Evolutionary conservation across 2,329 filamentous ascomycete species (phyloP), one percentile per base, ranked within the genome.

Genomic region (Cordyceps farinosa): DNA sequence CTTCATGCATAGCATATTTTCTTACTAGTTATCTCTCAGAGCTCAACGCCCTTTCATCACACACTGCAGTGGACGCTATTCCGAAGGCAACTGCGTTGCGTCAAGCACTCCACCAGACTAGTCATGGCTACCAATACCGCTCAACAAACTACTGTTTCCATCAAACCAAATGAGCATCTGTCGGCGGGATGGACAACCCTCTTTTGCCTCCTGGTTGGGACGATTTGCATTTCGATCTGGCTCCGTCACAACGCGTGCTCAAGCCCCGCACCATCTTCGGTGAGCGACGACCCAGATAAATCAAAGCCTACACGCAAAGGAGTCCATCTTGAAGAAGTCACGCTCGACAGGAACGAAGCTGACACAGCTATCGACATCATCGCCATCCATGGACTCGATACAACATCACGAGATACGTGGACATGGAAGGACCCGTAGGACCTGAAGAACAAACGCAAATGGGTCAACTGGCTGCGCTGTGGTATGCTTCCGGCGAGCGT

Each of bases 371-470:
- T 67, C 29, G 71, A 73, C 13, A 69, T 78, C 51, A 73, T 76
- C 36, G 66, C 78, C n/a, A 74, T 79, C 38, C 77, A 72, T 67
- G 68, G 71, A 63, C 65, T 74, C 34, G 69, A 74, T 57, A 72
- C 71, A 9, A 67, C 66, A n/a, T 71, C 70, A 44, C 70, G 66
- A 3, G 68, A 70, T 22, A 73, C 71, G 4, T 74, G 70, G 72
- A 67, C 54, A 50, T 70, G 66, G 66, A 63, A 63, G 29, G 36
- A 59, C 52, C 48, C 53, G 13, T 8, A 50, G 7, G 5, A 57
- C 8, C 56, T 45, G 9, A 6, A 42, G 15, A 59, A 55, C 51
- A n/a, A 30, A 69, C 4, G 69, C 69, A 22, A 13, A 7, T 34
- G 30, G 30, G 52, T 54, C 1, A 55, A 55, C 52, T 55, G 52